Conservation (phyloP, 1,139 yeast genomes). For the Yamadazyma blattariae region DNA sequence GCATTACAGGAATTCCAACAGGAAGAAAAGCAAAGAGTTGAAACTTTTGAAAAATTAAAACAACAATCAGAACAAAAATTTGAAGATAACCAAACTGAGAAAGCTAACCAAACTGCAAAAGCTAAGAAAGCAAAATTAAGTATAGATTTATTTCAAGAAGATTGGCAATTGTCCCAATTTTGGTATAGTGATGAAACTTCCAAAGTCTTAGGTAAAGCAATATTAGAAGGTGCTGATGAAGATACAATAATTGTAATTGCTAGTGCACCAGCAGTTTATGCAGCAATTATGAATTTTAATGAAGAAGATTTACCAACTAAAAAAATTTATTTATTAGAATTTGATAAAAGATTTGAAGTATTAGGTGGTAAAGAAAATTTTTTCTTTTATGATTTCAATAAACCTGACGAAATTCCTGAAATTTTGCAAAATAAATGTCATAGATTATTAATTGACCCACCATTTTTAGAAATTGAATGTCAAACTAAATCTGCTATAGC, state of each 20-base stretch:
- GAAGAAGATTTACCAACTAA: constrained; percentile 56
- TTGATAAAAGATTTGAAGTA: constrained; percentile 68
- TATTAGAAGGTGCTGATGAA: constrained; percentile 71
- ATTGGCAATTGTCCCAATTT: constrained; percentile 92
- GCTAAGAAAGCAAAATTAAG: no score
- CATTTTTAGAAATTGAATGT: constrained; percentile 78
- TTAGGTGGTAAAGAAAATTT: constrained; percentile 66
- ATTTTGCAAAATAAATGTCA: constrained; percentile 61
- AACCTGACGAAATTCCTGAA: constrained; percentile 63
- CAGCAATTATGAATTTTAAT: constrained; percentile 64
- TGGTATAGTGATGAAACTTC: constrained; percentile 84
- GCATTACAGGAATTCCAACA: constrained; percentile 69
- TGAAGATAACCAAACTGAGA: no score
- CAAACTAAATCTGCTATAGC: constrained; percentile 73
- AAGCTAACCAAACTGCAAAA: no score
- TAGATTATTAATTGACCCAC: constrained; percentile 83
- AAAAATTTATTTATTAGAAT: constrained; percentile 73
- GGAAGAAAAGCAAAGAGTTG: constrained; percentile 62
- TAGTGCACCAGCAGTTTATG: constrained; percentile 90
- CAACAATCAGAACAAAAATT: constrained; percentile 57
- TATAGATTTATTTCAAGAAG: constrained; percentile 75
- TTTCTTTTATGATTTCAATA: constrained; percentile 70
- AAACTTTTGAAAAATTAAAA: constrained; percentile 57
- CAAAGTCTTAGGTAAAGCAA: constrained; percentile 58
- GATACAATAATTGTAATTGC: constrained; percentile 71